Conservation (phyloP, 306 rosid genomes). For the Potentilla sterilis region DNA sequence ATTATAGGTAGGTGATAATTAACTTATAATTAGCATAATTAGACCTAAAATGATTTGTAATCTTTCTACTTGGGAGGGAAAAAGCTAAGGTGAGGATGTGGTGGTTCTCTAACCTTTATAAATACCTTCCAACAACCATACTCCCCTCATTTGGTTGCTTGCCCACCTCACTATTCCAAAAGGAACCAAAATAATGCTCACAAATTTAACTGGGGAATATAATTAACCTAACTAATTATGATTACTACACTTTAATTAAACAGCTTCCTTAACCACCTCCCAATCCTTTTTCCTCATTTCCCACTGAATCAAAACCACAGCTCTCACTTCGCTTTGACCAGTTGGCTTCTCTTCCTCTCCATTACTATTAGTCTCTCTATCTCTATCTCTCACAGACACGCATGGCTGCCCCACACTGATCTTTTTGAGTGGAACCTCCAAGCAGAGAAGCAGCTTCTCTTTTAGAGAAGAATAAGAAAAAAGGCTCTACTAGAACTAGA, state of each 20-base stretch:
- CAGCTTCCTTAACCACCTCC: conserved; percentile 9
- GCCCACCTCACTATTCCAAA: conserved; percentile 49
- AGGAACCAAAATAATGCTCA: not conserved
- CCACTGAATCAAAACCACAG: conserved; percentile 48
- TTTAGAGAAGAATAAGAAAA: conserved; percentile 34
- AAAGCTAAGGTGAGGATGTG: conserved; percentile 28
- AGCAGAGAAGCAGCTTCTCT: conserved; percentile 41
- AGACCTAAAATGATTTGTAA: not conserved
- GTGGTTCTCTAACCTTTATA: conserved; percentile 39
- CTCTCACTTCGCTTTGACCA: conserved; percentile 49
- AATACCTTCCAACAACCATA: conserved; percentile 57
- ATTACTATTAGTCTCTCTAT: conserved; percentile 2
- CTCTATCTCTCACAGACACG: conserved; percentile 12
- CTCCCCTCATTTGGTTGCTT: conserved; percentile 56
- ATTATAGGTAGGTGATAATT: not conserved
- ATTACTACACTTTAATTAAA: not conserved
- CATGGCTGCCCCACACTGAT: conserved; percentile 59
- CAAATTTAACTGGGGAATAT: not conserved
- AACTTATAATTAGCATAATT: not conserved
- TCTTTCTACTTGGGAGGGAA: conserved; percentile 8
- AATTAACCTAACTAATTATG: not conserved
- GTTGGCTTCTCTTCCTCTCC: conserved; percentile 19
- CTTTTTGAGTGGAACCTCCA: conserved; percentile 45
- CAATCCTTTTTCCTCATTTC: conserved; percentile 27
- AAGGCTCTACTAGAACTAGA: not conserved